Percentiles rank a stretch among this genome's conserved stretches.
Conservation (phyloP, 192 early-diverging fungal genomes). For the Backusella circina region DNA sequence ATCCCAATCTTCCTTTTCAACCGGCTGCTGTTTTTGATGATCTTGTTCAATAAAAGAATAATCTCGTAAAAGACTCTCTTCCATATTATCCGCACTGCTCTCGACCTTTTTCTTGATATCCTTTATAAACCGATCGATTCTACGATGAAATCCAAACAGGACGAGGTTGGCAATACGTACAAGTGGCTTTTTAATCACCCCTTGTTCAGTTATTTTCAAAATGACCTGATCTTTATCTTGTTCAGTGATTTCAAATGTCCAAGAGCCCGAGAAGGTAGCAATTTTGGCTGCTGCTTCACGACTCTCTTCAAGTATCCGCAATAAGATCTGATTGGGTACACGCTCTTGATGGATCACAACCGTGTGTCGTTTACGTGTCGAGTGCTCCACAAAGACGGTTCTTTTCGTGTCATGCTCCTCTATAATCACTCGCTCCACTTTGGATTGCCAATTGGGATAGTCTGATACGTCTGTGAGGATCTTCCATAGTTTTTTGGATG, state of each 20-base stretch:
- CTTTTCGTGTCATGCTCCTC: background rate
- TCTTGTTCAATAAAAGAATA: background rate
- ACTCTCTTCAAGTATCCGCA: slow-evolving; percentile 26
- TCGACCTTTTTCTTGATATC: slow-evolving; percentile 15
- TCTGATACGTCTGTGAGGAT: slow-evolving; percentile 21
- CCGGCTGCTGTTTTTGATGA: background rate
- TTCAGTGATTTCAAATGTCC: slow-evolving; percentile 26
- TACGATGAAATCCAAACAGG: slow-evolving; percentile 30
- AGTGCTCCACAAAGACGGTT: slow-evolving; percentile 18
- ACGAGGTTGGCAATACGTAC: slow-evolving; percentile 24
- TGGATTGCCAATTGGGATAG: slow-evolving; percentile 25
- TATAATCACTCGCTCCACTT: slow-evolving; percentile 12
- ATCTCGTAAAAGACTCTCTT: background rate
- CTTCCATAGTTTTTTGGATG: slow-evolving; percentile 16
- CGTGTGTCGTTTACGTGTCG: slow-evolving; percentile 21
- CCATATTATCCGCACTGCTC: background rate
- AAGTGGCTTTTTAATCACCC: slow-evolving; percentile 31
- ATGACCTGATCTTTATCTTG: background rate
- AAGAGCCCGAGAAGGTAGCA: slow-evolving; percentile 26
- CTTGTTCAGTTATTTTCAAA: slow-evolving; percentile 32
- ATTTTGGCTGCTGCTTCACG: slow-evolving; percentile 5
- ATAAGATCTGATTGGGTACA: slow-evolving; percentile 3
- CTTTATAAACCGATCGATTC: slow-evolving; percentile 34
- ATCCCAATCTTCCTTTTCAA: slow-evolving; percentile 29
- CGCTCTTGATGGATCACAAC: slow-evolving; percentile 21